Evolutionary conservation across 192 early-diverging fungal species (phyloP).

Genomic region (Irineochytrium annulatum): DNA sequence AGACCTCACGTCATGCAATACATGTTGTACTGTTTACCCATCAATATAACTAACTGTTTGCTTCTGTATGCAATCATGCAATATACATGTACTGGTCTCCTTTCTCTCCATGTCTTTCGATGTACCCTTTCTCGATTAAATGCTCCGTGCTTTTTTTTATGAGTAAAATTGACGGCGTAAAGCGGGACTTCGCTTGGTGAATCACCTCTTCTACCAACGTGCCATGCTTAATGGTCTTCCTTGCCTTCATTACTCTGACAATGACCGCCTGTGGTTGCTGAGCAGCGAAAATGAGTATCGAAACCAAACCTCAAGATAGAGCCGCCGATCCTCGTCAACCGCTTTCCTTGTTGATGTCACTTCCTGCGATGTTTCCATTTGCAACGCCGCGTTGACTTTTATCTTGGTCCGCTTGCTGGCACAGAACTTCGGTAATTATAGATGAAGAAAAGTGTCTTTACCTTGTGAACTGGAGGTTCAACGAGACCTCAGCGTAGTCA

Average conservation of each 20-base stretch:
- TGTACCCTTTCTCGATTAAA: slow-evolving; percentile 80
- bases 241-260: slow-evolving; percentile 83
- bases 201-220: slow-evolving; percentile 74
- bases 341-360: slow-evolving; percentile 51
- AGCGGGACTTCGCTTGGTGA: slow-evolving; percentile 62
- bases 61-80: slow-evolving; percentile 39
- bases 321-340: slow-evolving; percentile 74
- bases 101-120: slow-evolving; percentile 54
- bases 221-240: slow-evolving; percentile 61
- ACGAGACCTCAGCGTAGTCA: slow-evolving; percentile 18
- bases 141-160: slow-evolving; percentile 85
- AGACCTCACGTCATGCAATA: too few relatives aligned
- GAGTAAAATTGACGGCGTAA: slow-evolving; percentile 63
- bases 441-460: slow-evolving; percentile 29
- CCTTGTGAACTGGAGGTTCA: slow-evolving; percentile 57
- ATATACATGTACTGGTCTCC: slow-evolving; percentile 66
- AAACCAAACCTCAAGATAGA: slow-evolving; percentile 60
- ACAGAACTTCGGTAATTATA: slow-evolving; percentile 6
- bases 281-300: background rate
- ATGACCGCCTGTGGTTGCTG: slow-evolving; percentile 61
- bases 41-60: too few relatives aligned
- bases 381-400: slow-evolving; percentile 58
- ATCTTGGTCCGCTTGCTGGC: slow-evolving; percentile 77
- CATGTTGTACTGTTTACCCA: too few relatives aligned
- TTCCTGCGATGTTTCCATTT: slow-evolving; percentile 60